Conservation (phyloP, 2,329 filamentous ascomycete species). For the Trichoderma endophyticum region DNA sequence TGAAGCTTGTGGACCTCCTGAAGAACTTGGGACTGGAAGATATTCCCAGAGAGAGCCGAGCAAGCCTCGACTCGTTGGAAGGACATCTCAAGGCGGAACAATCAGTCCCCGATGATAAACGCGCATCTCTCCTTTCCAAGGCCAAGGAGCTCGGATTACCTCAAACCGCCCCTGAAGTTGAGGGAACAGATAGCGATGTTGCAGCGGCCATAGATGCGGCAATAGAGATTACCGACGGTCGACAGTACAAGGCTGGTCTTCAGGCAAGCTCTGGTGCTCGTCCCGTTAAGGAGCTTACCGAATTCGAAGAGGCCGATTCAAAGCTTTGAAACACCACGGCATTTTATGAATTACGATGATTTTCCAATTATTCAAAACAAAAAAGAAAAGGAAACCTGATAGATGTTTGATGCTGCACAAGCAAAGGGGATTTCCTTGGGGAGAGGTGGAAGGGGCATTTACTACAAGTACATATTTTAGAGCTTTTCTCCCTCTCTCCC, state of each 20-base stretch:
- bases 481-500: not conserved
- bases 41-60: constrained; percentile 41
- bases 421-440: constrained; percentile 13
- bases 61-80: constrained; percentile 50
- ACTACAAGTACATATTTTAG: constrained; percentile 4
- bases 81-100: constrained; percentile 48
- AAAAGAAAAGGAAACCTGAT: constrained; percentile 1
- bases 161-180: constrained; percentile 33
- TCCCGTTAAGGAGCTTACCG: constrained; percentile 70
- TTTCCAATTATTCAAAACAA: constrained; percentile 2
- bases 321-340: constrained; percentile 58
- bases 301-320: constrained; percentile 80
- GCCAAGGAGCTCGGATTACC: constrained; percentile 44
- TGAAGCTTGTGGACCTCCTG: constrained; percentile 42
- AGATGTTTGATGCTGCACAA: constrained; percentile 17
- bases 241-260: constrained; percentile 74
- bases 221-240: constrained; percentile 70
- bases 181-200: constrained; percentile 40
- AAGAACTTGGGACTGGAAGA: constrained; percentile 35
- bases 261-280: constrained; percentile 68
- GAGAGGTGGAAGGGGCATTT: not conserved
- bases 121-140: constrained; percentile 45
- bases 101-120: constrained; percentile 48
- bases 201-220: constrained; percentile 41
- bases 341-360: constrained; percentile 3